These are phyloP conservation scores for Pseudovirgaria hyperparasitica DNA, from an alignment of 2,329 filamentous ascomycete species.

Conservation along the genomic window DNA sequence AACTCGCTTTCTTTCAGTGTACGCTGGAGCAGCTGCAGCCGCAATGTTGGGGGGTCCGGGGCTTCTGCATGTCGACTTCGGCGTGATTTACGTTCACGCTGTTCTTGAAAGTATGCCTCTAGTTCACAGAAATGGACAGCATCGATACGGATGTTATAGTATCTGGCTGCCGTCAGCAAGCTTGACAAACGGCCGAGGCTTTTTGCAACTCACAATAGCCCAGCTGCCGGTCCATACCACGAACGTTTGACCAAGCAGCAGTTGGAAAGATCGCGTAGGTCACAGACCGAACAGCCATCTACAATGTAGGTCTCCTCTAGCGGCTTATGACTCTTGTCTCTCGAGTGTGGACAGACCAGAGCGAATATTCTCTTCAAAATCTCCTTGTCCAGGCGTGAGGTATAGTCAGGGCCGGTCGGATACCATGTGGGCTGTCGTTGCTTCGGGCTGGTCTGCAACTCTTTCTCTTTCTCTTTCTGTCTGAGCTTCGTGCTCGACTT, in stretches of 20 bases:
- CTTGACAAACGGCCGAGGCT: background rate
- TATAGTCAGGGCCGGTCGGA: constrained; percentile 28
- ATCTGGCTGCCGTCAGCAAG: constrained; percentile 38
- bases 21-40: constrained; percentile 66
- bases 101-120: constrained; percentile 68
- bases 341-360: constrained; percentile 70
- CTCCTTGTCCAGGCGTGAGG: constrained; percentile 45
- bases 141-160: constrained; percentile 84
- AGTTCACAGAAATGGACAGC: constrained; percentile 87
- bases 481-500: constrained; percentile 30
- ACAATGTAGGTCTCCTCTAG: constrained; percentile 54
- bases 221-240: constrained; percentile 52
- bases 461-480: constrained; percentile 16
- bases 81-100: constrained; percentile 41
- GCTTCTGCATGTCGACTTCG: constrained; percentile 73
- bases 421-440: constrained; percentile 19
- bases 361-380: constrained; percentile 67
- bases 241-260: constrained; percentile 60
- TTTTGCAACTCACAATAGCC: constrained; percentile 45
- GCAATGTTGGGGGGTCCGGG: constrained; percentile 63
- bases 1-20: constrained; percentile 67
- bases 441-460: too few relatives aligned
- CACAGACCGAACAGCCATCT: constrained; percentile 84
- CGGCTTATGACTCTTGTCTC: constrained; percentile 59
- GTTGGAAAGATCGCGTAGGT: constrained; percentile 75